Evolutionary conservation across 2,329 filamentous ascomycete genomes (phyloP).

Genomic region (Aspergillus ochraceoroseus): DNA sequence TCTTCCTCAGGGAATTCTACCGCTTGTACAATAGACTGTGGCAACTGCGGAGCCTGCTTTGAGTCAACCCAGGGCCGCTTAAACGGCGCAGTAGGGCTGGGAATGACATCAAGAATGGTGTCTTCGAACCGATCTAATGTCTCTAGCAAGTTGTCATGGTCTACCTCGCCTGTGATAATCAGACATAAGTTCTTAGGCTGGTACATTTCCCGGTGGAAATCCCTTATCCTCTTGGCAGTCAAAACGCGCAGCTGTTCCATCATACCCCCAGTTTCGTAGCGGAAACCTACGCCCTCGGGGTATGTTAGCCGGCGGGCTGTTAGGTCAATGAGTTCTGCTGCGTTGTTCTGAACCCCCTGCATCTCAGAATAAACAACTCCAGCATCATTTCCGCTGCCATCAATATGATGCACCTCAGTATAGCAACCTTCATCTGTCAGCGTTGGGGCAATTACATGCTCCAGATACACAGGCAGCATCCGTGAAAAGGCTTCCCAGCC

Average conservation of each 20-base stretch:
- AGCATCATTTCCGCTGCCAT: constrained; percentile 89
- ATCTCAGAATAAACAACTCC: constrained; percentile 98
- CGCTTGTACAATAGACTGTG: constrained; percentile 66
- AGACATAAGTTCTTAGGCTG: constrained; percentile 93
- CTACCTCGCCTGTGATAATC: constrained; percentile 84
- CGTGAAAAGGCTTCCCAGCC: constrained; percentile 97
- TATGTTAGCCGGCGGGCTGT: constrained; percentile 75
- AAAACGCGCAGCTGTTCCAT: constrained; percentile 83
- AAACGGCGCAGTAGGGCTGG: constrained; percentile 68
- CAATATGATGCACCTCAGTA: constrained; percentile 94
- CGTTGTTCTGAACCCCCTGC: constrained; percentile 87
- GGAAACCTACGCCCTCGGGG: constrained; percentile 82
- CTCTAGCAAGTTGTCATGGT: constrained; percentile 71
- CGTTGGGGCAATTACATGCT: constrained; percentile 86
- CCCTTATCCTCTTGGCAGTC: constrained; percentile 83
- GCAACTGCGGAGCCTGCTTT: constrained; percentile 66
- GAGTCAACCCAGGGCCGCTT: constrained; percentile 89
- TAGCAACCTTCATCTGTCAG: constrained; percentile 89
- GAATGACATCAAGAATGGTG: constrained; percentile 76
- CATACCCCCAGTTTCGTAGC: constrained; percentile 97
- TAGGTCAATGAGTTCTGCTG: constrained; percentile 81
- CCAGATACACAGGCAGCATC: constrained; percentile 89
- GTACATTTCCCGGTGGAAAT: constrained; percentile 95
- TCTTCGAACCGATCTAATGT: constrained; percentile 86
- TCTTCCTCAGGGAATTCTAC: constrained; percentile 96